Evolutionary conservation across 1,284 basidiomycete genomes (phyloP).

Genomic region (Malassezia furfur): DNA sequence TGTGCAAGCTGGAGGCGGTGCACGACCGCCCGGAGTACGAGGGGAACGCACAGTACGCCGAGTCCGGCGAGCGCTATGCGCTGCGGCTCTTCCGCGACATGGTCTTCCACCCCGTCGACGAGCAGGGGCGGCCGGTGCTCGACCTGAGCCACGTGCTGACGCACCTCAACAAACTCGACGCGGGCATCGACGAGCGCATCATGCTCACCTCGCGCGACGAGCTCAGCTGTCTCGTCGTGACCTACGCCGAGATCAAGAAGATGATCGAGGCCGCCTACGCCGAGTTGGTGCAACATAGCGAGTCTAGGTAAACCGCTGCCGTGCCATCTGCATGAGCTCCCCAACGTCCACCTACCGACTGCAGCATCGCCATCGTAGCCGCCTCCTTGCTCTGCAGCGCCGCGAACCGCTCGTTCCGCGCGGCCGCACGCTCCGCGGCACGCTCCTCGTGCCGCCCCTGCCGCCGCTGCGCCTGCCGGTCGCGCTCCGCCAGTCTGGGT

Average conservation of each 20-base stretch:
- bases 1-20: conserved; percentile 94
- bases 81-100: conserved; percentile 97
- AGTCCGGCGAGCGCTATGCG: conserved; percentile 95
- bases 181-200: conserved; percentile 80
- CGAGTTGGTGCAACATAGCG: not conserved
- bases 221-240: conserved; percentile 90
- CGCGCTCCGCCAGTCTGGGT: conserved; percentile 2
- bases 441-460: conserved; percentile 7
- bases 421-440: conserved; percentile 11
- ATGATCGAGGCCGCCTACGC: conserved; percentile 33
- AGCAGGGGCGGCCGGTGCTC: conserved; percentile 76
- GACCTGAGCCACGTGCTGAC: conserved; percentile 53
- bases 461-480: conserved; percentile 11
- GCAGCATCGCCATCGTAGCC: conserved; percentile 30
- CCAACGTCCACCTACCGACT: not conserved
- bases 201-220: conserved; percentile 91
- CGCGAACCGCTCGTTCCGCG: conserved; percentile 18
- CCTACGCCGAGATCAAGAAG: conserved; percentile 64
- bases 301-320: not conserved
- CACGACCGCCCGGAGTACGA: conserved; percentile 92
- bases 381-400: conserved; percentile 22
- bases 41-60: conserved; percentile 88
- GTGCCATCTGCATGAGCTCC: not conserved
- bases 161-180: conserved; percentile 61
- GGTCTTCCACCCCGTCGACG: conserved; percentile 94